Evolutionary conservation across 2,329 filamentous ascomycete species (phyloP), one percentile per base, ranked within the genome.

Genomic region (Epichloe gansuensis): DNA sequence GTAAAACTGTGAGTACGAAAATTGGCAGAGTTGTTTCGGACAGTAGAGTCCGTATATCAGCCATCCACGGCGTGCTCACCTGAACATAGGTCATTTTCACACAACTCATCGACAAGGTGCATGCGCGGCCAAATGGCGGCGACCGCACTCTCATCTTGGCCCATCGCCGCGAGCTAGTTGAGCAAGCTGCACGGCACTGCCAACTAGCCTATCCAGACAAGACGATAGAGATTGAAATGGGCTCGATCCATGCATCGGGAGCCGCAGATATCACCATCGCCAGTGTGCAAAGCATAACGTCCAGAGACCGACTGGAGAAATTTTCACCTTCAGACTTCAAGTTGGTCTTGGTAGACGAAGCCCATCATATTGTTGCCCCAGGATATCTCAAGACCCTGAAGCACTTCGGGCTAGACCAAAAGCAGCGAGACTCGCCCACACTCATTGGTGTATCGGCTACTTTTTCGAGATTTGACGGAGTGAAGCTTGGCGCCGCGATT

Each of bases 261-360:
- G 68, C 72, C 1, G 91, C 91, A 52, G 91, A 98, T 67, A 96
- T 98, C 59, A 96, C 91, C 8, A 78, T 98, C 50, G 93, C 91
- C 45, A 96, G 91, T 37, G 78, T 98, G 38, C 83, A 86, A 62
- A 96, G 88, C 66, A 82, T 98, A 60, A 81, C 77, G 7, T 94
- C 88, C 5, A 80, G 81, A 12, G 80, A 84, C 50, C 80, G 93
- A 2, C 76, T 97, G n/a, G 64, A 68, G 38, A 96, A 95, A 64
- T 97, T 91, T 61, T 81, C 94, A 58, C 86, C 90, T 0, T 68
- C 67, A 0, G 74, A 73, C 7, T 97, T 91, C 74, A 98, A 98
- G 69, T 80, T 98, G 0, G 73, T 98, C 0, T 76, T 98, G 3
- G 91, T 98, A 4, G 93, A 98, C 58, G 93, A 98, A 69, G 93